Percentiles rank a stretch among this genome's conserved stretches.
These are phyloP conservation scores for Lipomyces sp. DNA, from an alignment of 805 yeast species.

Conservation along the genomic window DNA sequence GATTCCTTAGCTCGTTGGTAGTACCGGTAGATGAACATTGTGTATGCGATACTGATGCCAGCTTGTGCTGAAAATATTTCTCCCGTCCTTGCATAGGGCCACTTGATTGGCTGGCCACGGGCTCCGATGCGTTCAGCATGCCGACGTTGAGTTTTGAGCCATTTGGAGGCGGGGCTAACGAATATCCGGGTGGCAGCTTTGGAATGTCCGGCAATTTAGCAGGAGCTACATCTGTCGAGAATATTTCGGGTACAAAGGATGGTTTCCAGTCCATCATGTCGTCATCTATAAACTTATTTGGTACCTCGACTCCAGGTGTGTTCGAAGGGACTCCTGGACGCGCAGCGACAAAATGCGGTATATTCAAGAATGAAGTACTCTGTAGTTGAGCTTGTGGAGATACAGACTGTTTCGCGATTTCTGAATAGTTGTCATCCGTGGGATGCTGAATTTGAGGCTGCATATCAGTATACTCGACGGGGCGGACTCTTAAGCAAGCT, in stretches of 20 bases:
- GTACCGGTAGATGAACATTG: not conserved
- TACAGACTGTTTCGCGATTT: not conserved
- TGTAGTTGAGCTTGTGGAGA: not conserved
- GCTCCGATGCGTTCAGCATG: not conserved
- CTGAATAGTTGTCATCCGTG: not conserved
- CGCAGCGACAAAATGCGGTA: not conserved
- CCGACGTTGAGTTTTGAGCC: constrained; percentile 3
- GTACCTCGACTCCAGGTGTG: not conserved
- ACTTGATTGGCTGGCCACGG: not conserved
- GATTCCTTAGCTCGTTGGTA: not conserved
- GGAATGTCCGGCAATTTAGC: constrained; percentile 17
- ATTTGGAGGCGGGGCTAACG: constrained; percentile 27
- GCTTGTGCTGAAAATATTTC: constrained; percentile 12
- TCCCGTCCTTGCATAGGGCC: constrained; percentile 7
- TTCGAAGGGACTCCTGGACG: not conserved
- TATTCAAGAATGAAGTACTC: not conserved
- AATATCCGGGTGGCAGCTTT: constrained; percentile 15
- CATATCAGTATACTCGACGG: constrained; percentile 4
- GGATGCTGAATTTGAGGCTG: not conserved
- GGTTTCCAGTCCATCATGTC: constrained; percentile 35
- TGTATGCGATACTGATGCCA: not conserved
- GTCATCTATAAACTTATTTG: not conserved
- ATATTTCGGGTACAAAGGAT: constrained; percentile 6
- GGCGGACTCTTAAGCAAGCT: constrained; percentile 10
- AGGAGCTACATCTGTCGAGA: not conserved